Conservation (phyloP, 768 basidiomycete species). For the Termitomyces sp. region DNA sequence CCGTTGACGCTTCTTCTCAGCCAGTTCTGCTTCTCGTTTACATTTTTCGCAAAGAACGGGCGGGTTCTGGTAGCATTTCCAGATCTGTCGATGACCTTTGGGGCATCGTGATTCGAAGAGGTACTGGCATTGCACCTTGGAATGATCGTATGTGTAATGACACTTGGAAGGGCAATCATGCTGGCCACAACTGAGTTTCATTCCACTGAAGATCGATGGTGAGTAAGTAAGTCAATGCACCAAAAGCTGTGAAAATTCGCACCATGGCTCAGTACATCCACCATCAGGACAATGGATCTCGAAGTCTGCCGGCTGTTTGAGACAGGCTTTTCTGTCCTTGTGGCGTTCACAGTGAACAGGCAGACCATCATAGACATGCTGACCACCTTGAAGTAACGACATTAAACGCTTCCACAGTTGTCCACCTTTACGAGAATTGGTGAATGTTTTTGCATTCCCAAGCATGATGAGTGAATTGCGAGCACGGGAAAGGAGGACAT, state of each 20-base stretch:
- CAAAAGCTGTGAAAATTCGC: background rate
- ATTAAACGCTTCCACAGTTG: background rate
- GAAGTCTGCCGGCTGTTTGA: background rate
- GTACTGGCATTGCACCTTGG: background rate
- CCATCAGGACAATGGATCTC: background rate
- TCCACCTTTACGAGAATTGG: background rate
- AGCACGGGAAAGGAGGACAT: slow-evolving; percentile 66
- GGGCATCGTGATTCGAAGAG: background rate
- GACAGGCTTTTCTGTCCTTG: background rate
- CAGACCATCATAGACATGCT: background rate
- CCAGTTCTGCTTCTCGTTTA: background rate
- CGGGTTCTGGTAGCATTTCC: background rate
- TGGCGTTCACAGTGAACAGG: background rate
- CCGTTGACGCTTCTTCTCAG: background rate
- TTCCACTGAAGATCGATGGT: background rate
- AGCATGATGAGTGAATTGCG: slow-evolving; percentile 61
- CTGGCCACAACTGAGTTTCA: background rate
- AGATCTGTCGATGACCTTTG: background rate
- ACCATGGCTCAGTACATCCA: slow-evolving; percentile 1
- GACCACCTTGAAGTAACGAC: background rate
- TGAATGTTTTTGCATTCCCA: slow-evolving; percentile 49
- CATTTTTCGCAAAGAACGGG: background rate
- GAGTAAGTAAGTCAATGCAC: background rate
- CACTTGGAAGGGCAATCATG: background rate
- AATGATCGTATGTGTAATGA: background rate